phyloP scores from a whole-genome alignment of 805 yeast genomes.

The Suhomyces prunicola region DNA sequence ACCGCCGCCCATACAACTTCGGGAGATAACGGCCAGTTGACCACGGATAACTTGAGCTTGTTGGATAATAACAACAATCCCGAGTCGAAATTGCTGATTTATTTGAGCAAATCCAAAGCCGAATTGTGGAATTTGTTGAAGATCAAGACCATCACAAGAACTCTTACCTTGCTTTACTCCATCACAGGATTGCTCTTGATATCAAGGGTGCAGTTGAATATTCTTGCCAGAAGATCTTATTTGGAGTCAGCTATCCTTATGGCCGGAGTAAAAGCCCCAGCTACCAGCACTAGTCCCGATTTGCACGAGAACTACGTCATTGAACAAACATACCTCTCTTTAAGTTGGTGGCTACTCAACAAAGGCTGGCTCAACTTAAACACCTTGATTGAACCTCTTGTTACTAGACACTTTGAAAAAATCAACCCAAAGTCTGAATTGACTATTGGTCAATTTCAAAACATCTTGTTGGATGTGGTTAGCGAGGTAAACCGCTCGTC shows the following conservation, averaged over 20 bases:
- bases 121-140: constrained; percentile 85
- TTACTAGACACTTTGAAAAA: constrained; percentile 56
- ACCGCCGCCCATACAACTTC: constrained; percentile 11
- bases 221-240: constrained; percentile 83
- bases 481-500: constrained; percentile 10
- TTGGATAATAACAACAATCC: constrained; percentile 26
- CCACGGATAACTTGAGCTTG: constrained; percentile 39
- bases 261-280: constrained; percentile 44
- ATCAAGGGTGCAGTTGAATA: constrained; percentile 81
- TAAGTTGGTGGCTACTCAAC: constrained; percentile 92
- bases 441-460: constrained; percentile 56
- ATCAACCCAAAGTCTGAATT: constrained; percentile 74
- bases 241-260: constrained; percentile 71
- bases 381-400: constrained; percentile 51
- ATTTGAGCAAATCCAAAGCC: constrained; percentile 31
- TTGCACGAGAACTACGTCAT: constrained; percentile 47
- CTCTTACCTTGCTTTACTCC: constrained; percentile 67
- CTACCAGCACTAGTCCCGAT: background rate
- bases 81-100: constrained; percentile 18
- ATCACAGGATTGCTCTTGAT: constrained; percentile 69
- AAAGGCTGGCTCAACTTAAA: constrained; percentile 72
- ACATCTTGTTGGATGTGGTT: constrained; percentile 21
- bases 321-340: constrained; percentile 79
- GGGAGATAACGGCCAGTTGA: constrained; percentile 19
- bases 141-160: constrained; percentile 66